Evolutionary conservation across 2,329 filamentous ascomycete species (phyloP), one percentile per base, ranked within the genome.

Genomic region (Tolypocladium amazonense): DNA sequence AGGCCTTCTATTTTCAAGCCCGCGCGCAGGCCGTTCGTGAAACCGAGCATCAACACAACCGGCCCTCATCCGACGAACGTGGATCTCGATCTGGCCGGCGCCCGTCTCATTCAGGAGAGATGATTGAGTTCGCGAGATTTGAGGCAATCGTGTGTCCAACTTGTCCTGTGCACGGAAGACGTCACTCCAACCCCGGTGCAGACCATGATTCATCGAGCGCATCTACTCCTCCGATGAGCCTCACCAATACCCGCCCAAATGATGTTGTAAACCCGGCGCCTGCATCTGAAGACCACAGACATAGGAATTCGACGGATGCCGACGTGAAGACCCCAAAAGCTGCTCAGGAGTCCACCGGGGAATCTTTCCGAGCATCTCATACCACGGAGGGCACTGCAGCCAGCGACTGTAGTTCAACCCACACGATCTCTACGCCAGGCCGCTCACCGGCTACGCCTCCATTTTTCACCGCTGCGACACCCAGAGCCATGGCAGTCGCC

Each of bases 401-500:
- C 11, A 45, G 56, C 12, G 38, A 38, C 56, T 7, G 30, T 23
- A 57, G 30, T 27, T 57, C 56, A 14, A 23, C 39, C 1, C 61
- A 61, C 33, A 63, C 62, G 1, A 50, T 62, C 23, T 56, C 64
- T 2, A 60, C 66, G 0, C 38, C 61, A 0, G 62, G 64, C 1
- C 61, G 60, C 30, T 67, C 65, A 2, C 65, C 65, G 1, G 58
- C 65, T 8, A 65, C 65, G 7, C 65, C 61, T 27, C 52, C 60
- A 1, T 57, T n/a, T 0, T 71, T 68, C 30, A 67, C 69, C 14
- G 69, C 71, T 0, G 62, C 56, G 5, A 73, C 70, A 0, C 70
- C 70, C 0, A 70, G 65, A 33, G 69, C 70, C 4, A 70, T 72
- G 69, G 12, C 52, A 4, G 61, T 62, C 15, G 18, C 4, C 23